These are phyloP conservation scores for Alopecurus myosuroides DNA, from an alignment of 176 grass and related monocot species.

Conservation along the genomic window DNA sequence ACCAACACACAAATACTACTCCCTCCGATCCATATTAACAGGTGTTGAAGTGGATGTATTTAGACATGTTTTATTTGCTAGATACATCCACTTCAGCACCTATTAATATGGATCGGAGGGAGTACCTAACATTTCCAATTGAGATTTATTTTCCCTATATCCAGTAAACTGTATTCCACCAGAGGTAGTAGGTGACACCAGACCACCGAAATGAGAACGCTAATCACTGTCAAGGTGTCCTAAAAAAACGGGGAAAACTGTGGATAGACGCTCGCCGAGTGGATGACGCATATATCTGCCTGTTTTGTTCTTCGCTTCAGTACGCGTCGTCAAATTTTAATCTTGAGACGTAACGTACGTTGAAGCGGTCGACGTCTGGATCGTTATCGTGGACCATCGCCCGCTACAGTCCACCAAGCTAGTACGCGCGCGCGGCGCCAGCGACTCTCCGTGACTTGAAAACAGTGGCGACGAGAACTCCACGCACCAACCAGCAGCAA, in stretches of 20 bases:
- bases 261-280: not conserved
- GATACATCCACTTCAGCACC: too few relatives aligned
- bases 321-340: not conserved
- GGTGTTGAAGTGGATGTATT: too few relatives aligned
- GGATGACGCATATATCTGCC: not conserved
- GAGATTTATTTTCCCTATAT: not conserved
- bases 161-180: not conserved
- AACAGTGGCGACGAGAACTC: not conserved
- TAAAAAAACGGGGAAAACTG: not conserved
- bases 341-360: too few relatives aligned
- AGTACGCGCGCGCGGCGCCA: not conserved
- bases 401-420: not conserved
- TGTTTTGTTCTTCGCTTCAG: not conserved
- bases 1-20: too few relatives aligned
- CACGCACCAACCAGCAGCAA: not conserved
- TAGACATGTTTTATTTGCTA: too few relatives aligned
- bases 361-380: not conserved
- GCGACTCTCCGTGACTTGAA: not conserved
- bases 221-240: not conserved
- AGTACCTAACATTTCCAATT: not conserved
- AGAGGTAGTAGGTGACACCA: not conserved
- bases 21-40: too few relatives aligned
- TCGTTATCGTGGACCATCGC: constrained; percentile 1
- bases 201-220: not conserved
- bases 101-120: too few relatives aligned